Evolutionary conservation across 2,329 filamentous ascomycete genomes (phyloP), one percentile per base, ranked within the genome.

Genomic region (Orbilia ellipsospora): DNA sequence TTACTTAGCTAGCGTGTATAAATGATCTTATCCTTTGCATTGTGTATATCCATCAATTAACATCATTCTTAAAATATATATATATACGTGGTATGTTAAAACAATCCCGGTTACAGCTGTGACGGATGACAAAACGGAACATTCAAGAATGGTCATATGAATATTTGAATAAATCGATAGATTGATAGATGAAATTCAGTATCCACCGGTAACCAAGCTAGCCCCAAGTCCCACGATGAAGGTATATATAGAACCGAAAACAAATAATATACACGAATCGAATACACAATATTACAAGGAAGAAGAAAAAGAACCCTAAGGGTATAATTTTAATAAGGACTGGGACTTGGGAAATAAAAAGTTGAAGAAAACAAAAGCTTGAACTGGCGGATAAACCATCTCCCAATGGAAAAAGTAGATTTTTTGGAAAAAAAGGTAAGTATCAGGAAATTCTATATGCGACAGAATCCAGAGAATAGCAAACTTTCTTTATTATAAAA

Each of bases 361-460:
- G 8, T 4, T 1, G 10, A 36, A 36, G 31, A 36, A 36, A 36
- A 6, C 31, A 48, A 48, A 48, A 48, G 44, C 23, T 23, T 23
- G 23, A 23, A 48, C 44, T 6, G 31, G 31, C 31, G 31, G 23
- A 36, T 6, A 2, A 36, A 36, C 23, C 4, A 23, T 36, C 31
- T 36, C 31, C 31, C 44, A n/a, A 18, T 48, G 7, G 23, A 44
- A 20, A 44, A 8, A 20, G 28, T 18, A 18, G 36, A 73, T 16
- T 55, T 62, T 56, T 61, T n/a, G n/a, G 20, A 57, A 68, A 77
- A 56, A 6, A 15, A 31, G 65, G 60, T 57, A 65, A 62, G 56
- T 73, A 45, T 59, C 62, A 76, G 72, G 70, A 72, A 23, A 60
- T 44, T 59, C 55, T 57, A 77, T 77, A 67, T 73, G 52, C 54